phyloP scores from a whole-genome alignment of 129 eudicot genomes.

The Flaveria linearis region DNA sequence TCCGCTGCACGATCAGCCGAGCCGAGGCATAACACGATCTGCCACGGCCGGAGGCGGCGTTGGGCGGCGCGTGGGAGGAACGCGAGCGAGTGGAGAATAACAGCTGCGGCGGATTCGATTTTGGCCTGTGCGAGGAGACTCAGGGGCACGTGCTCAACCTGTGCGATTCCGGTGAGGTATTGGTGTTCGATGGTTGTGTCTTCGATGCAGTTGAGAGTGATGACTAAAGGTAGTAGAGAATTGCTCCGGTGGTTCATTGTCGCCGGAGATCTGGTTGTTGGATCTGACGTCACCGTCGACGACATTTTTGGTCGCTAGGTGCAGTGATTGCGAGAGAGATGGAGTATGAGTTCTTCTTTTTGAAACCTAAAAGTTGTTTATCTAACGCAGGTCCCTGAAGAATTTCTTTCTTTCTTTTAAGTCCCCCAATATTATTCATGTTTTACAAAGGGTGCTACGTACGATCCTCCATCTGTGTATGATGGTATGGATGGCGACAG shows the following conservation, averaged over 20 bases:
- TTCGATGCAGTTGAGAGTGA: conserved; percentile 94
- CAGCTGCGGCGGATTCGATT: conserved; percentile 90
- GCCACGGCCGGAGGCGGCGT: conserved; percentile 97
- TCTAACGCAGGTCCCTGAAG: conserved; percentile 32
- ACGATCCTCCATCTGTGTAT: no score
- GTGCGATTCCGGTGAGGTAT: conserved; percentile 75
- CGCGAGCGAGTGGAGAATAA: conserved; percentile 85
- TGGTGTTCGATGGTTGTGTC: conserved; percentile 64
- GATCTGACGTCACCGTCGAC: conserved; percentile 36
- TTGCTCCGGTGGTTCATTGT: conserved; percentile 46
- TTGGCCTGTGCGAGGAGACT: conserved; percentile 67
- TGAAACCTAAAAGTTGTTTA: conserved; percentile 28
- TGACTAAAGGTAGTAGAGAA: conserved; percentile 57
- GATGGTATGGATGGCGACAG: no score
- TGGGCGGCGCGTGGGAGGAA: conserved; percentile 99
- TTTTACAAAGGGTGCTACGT: no score
- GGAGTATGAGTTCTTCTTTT: conserved; percentile 13
- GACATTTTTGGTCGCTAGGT: conserved; percentile 29
- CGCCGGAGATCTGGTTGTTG: conserved; percentile 48
- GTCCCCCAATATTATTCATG: background rate
- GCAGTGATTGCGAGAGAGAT: conserved; percentile 20
- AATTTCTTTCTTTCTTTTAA: background rate
- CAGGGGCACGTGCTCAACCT: conserved; percentile 81
- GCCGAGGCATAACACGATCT: conserved; percentile 92
- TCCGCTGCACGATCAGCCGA: conserved; percentile 90